These are phyloP conservation scores for Fusarium guadeloupense DNA, from an alignment of 2,329 filamentous ascomycete genomes.

Conservation along the genomic window DNA sequence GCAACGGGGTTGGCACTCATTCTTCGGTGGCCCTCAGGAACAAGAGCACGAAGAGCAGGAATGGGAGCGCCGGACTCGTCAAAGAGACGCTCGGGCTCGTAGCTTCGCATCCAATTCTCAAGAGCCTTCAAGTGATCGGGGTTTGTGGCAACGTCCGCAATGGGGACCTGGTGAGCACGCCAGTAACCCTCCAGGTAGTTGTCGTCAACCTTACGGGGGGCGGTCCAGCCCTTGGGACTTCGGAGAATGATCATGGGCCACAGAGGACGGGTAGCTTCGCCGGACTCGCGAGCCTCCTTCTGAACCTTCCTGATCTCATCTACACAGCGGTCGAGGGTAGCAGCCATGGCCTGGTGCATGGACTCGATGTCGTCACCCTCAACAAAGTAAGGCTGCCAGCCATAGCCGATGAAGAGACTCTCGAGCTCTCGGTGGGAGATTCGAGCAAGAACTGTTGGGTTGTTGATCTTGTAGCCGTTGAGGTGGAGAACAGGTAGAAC, in stretches of 20 bases:
- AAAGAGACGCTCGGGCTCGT: slow-evolving; percentile 78
- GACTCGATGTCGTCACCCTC: slow-evolving; percentile 76
- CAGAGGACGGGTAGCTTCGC: slow-evolving; percentile 73
- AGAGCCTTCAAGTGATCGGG: slow-evolving; percentile 72
- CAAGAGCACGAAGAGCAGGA: slow-evolving; percentile 69
- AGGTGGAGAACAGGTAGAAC: slow-evolving; percentile 81
- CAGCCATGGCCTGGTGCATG: slow-evolving; percentile 86
- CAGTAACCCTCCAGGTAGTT: slow-evolving; percentile 81
- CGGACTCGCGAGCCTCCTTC: slow-evolving; percentile 75
- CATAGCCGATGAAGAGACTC: slow-evolving; percentile 75
- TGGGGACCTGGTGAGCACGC: slow-evolving; percentile 81
- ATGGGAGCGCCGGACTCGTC: slow-evolving; percentile 70
- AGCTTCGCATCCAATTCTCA: slow-evolving; percentile 80
- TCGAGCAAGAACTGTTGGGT: slow-evolving; percentile 77
- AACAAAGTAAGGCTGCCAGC: slow-evolving; percentile 83
- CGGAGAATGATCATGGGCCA: slow-evolving; percentile 85
- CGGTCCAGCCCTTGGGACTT: slow-evolving; percentile 83
- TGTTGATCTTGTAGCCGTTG: slow-evolving; percentile 89
- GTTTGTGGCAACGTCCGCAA: slow-evolving; percentile 74
- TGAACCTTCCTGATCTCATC: slow-evolving; percentile 74
- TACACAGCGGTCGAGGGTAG: slow-evolving; percentile 77
- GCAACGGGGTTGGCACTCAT: slow-evolving; percentile 83
- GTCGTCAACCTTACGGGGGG: slow-evolving; percentile 74
- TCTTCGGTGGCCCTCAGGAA: slow-evolving; percentile 70
- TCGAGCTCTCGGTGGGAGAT: slow-evolving; percentile 78